Percentiles rank a stretch among this genome's conserved stretches.
Evolutionary conservation across 352 stramenopile species (phyloP).

Genomic region (Detonula confervacea): DNA sequence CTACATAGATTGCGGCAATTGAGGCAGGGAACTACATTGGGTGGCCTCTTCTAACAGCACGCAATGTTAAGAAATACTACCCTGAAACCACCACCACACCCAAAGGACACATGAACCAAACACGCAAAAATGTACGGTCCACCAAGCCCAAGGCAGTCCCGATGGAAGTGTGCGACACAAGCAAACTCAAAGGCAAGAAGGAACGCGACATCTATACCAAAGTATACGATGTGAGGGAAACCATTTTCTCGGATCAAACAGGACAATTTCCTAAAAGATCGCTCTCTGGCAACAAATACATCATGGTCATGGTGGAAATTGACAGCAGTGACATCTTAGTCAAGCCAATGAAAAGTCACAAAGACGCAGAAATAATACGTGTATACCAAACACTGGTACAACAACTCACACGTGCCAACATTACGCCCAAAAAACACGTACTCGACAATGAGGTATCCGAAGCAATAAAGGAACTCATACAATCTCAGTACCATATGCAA

Average conservation of each 20-base stretch:
- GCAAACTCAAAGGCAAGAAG: not conserved
- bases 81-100: too few species aligned
- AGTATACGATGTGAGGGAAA: conserved; percentile 10
- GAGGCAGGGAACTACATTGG: too few species aligned
- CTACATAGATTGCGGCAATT: too few species aligned
- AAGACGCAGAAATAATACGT: conserved; percentile 22
- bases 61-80: too few species aligned
- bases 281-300: conserved; percentile 52
- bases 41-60: too few species aligned
- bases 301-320: conserved; percentile 60
- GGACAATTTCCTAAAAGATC: conserved; percentile 57
- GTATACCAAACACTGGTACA: conserved; percentile 45
- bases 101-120: too few species aligned
- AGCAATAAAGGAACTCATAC: conserved; percentile 35
- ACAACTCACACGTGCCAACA: not conserved
- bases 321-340: conserved; percentile 63
- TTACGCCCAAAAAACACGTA: conserved; percentile 39
- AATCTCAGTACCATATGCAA: conserved; percentile 12
- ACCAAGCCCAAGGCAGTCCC: too few species aligned
- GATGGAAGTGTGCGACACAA: too few species aligned
- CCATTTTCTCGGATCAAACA: conserved; percentile 57
- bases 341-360: conserved; percentile 48
- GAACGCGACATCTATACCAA: conserved; percentile 13
- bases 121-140: too few species aligned
- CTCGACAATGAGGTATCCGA: conserved; percentile 52